Percentiles rank a stretch among this genome's conserved stretches.
phyloP scores from a whole-genome alignment of 805 yeast species.

The Candida easanensis region DNA sequence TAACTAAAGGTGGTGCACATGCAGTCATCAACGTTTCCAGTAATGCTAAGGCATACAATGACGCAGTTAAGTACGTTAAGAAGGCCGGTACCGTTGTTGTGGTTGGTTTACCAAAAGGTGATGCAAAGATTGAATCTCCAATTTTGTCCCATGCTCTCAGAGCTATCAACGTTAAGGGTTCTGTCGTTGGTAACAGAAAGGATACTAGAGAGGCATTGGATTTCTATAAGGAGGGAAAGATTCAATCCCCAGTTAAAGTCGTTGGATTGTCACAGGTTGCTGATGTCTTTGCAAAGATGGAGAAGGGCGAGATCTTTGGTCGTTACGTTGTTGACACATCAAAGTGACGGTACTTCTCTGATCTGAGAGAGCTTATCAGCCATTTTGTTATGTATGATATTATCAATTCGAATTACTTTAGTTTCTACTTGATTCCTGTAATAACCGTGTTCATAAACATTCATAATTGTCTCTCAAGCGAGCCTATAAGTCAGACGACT shows the following conservation, averaged over 20 bases:
- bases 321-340: slow-evolving; percentile 58
- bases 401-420: too few species aligned
- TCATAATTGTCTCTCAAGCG: too few species aligned
- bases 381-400: too few species aligned
- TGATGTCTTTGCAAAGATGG: slow-evolving; percentile 50
- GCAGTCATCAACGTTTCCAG: slow-evolving; percentile 66
- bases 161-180: slow-evolving; percentile 50
- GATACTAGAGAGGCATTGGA: slow-evolving; percentile 52
- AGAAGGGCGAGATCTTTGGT: slow-evolving; percentile 56
- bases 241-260: slow-evolving; percentile 54
- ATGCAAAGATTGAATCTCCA: slow-evolving; percentile 50
- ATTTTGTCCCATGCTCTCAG: slow-evolving; percentile 25
- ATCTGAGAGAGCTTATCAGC: too few species aligned
- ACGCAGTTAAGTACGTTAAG: slow-evolving; percentile 53
- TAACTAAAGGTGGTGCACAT: slow-evolving; percentile 62
- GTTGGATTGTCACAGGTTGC: slow-evolving; percentile 52
- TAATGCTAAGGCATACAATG: slow-evolving; percentile 55
- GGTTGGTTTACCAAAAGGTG: slow-evolving; percentile 72
- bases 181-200: slow-evolving; percentile 63
- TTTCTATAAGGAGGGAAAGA: slow-evolving; percentile 60
- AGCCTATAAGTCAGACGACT: too few species aligned
- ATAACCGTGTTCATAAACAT: too few species aligned
- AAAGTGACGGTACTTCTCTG: slow-evolving; percentile 1
- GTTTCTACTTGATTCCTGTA: too few species aligned
- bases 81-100: slow-evolving; percentile 63